phyloP scores from a whole-genome alignment of 1,284 basidiomycete species.

The Schizopora paradoxa region DNA sequence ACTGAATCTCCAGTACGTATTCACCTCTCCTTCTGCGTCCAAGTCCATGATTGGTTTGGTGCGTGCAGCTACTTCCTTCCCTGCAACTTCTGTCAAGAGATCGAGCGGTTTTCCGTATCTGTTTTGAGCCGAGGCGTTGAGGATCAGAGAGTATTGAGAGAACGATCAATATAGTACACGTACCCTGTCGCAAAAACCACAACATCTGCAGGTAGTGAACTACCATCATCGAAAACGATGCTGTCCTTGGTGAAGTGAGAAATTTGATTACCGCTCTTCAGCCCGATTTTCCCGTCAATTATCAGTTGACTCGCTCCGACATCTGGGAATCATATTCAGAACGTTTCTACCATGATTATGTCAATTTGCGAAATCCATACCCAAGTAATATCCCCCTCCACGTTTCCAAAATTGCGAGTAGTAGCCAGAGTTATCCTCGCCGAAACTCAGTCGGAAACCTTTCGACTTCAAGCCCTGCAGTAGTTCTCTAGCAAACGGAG shows the following conservation, averaged over 20 bases:
- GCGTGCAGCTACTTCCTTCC: background rate
- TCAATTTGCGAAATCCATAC: slow-evolving; percentile 18
- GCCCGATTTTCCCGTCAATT: slow-evolving; percentile 67
- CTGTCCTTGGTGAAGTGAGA: slow-evolving; percentile 49
- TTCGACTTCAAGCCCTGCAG: slow-evolving; percentile 49
- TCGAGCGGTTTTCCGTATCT: slow-evolving; percentile 34
- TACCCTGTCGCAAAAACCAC: slow-evolving; percentile 63
- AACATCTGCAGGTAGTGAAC: slow-evolving; percentile 58
- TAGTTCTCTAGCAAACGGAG: slow-evolving; percentile 35
- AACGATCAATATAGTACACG: slow-evolving; percentile 21
- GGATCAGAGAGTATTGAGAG: too few species aligned
- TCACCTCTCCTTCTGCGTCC: slow-evolving; percentile 14
- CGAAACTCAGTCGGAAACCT: slow-evolving; percentile 55
- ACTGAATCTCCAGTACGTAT: slow-evolving; percentile 9
- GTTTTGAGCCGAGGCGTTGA: slow-evolving; percentile 23
- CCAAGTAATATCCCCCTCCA: slow-evolving; percentile 41
- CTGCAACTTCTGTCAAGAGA: slow-evolving; percentile 31
- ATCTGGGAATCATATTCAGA: slow-evolving; percentile 28
- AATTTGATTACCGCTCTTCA: slow-evolving; percentile 60
- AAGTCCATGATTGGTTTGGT: slow-evolving; percentile 7
- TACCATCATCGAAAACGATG: slow-evolving; percentile 62
- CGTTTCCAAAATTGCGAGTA: slow-evolving; percentile 34
- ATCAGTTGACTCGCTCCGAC: slow-evolving; percentile 62
- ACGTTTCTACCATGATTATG: background rate
- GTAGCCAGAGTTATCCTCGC: slow-evolving; percentile 51